phyloP scores from a whole-genome alignment of 2,329 filamentous ascomycete species.

The Didymella glomerata region DNA sequence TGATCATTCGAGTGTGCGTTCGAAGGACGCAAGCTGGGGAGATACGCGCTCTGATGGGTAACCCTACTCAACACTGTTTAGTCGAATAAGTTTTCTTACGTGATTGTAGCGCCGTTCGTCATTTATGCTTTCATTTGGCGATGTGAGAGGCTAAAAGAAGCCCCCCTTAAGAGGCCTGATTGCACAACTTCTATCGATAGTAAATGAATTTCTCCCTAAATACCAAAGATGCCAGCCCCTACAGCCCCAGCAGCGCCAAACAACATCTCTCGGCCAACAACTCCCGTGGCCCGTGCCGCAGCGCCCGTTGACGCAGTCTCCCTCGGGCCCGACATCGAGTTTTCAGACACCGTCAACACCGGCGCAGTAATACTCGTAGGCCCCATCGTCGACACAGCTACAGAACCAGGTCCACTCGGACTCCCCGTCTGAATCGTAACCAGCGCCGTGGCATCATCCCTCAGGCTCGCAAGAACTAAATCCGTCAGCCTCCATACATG shows the following conservation, averaged over 20 bases:
- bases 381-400: background rate
- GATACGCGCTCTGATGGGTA: no score
- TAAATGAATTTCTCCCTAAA: no score
- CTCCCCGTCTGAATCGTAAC: slow-evolving; percentile 8
- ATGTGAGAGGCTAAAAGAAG: no score
- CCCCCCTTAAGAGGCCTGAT: no score
- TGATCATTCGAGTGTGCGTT: no score
- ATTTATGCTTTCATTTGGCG: no score
- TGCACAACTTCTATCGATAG: no score
- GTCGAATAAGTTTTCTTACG: no score
- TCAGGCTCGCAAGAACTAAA: slow-evolving; percentile 14
- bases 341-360: background rate
- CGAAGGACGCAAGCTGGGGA: no score
- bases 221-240: slow-evolving; percentile 9
- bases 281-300: slow-evolving; percentile 11
- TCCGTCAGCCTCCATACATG: background rate
- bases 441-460: slow-evolving; percentile 14
- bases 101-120: no score
- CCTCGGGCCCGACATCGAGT: background rate
- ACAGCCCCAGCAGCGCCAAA: slow-evolving; percentile 12
- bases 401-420: background rate
- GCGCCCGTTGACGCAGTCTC: background rate
- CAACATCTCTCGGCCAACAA: slow-evolving; percentile 9
- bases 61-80: no score
- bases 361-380: background rate